Evolutionary conservation across 805 yeast genomes (phyloP).

Genomic region (Teunomyces cretensis): DNA sequence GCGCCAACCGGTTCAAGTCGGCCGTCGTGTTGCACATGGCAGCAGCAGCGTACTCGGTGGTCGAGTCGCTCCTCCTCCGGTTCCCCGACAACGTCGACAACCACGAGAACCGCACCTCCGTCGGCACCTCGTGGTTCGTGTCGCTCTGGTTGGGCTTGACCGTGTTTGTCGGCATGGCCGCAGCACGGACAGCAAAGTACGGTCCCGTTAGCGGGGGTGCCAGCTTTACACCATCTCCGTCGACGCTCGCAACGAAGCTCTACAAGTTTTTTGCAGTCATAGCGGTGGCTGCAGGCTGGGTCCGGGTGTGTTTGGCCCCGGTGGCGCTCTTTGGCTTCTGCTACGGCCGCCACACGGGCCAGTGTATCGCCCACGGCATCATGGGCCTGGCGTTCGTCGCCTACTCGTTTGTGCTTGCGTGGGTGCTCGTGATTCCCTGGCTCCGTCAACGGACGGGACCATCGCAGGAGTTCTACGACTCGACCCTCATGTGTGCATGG

Average conservation of each 20-base stretch:
- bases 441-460: constrained; percentile 43
- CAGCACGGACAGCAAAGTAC: not conserved
- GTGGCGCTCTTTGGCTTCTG: constrained; percentile 87
- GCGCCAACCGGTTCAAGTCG: constrained; percentile 50
- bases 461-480: constrained; percentile 86
- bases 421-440: constrained; percentile 76
- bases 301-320: constrained; percentile 76
- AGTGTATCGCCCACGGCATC: constrained; percentile 94
- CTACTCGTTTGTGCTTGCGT: constrained; percentile 70
- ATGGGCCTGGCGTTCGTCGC: constrained; percentile 89
- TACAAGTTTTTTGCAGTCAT: constrained; percentile 49
- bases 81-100: constrained; percentile 63
- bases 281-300: constrained; percentile 65
- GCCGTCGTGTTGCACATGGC: constrained; percentile 47
- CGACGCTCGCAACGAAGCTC: constrained; percentile 17
- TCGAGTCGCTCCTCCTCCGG: constrained; percentile 57
- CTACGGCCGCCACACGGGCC: constrained; percentile 80
- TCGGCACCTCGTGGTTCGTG: constrained; percentile 68
- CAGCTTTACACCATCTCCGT: not conserved
- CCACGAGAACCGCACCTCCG: constrained; percentile 65
- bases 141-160: constrained; percentile 45
- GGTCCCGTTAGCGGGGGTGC: not conserved
- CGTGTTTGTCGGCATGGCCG: constrained; percentile 48
- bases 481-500: constrained; percentile 78
- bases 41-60: constrained; percentile 48